phyloP scores from a whole-genome alignment of 257 asterid genomes.

The Primulina eburnea region DNA sequence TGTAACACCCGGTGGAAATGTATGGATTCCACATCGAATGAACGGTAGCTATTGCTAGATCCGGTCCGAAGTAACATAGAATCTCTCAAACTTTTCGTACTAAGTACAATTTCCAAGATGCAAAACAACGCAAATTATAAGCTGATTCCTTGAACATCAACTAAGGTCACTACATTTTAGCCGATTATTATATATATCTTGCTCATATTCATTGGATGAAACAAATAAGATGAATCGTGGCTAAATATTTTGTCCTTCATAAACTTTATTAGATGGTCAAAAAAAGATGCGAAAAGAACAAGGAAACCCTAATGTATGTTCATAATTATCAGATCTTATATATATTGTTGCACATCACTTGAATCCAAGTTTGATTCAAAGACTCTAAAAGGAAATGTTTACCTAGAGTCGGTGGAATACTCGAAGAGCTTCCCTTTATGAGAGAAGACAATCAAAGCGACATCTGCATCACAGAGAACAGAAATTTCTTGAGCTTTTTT shows the following conservation, averaged over 20 bases:
- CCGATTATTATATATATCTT: constrained; percentile 13
- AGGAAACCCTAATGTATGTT: neutral
- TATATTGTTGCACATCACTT: too few species aligned
- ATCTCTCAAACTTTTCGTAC: neutral
- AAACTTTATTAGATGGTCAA: neutral
- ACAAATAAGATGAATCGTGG: neutral
- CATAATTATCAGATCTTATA: too few species aligned
- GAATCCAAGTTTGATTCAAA: too few species aligned
- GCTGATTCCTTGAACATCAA: constrained; percentile 1
- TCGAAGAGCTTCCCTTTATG: constrained; percentile 22
- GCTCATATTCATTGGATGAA: constrained; percentile 30
- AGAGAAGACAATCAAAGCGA: constrained; percentile 22
- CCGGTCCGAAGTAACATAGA: too few species aligned
- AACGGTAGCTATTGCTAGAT: too few species aligned
- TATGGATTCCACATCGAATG: too few species aligned
- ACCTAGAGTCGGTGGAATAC: constrained; percentile 23
- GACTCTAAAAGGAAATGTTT: neutral
- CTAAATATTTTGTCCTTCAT: neutral
- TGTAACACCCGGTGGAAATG: too few species aligned
- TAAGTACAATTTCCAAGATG: constrained; percentile 35
- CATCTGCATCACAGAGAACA: constrained; percentile 25
- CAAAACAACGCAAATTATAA: constrained; percentile 1
- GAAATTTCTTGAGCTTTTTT: constrained; percentile 25
- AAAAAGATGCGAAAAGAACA: neutral
- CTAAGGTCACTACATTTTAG: constrained; percentile 21